Evolutionary conservation across 2,329 filamentous ascomycete species (phyloP).

Genomic region (Penicillium sp.): DNA sequence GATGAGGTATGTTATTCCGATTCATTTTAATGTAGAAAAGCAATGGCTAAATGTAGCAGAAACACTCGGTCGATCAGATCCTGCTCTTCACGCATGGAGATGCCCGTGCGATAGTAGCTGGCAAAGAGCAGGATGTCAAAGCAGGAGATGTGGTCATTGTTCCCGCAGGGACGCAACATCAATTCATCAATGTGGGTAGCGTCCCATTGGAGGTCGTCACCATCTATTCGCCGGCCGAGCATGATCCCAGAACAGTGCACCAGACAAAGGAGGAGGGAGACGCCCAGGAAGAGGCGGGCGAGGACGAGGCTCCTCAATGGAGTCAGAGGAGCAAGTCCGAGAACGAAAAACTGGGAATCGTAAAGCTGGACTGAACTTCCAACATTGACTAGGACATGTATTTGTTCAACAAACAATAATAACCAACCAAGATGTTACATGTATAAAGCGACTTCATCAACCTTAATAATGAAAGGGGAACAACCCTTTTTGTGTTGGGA

Average conservation of each 20-base stretch:
- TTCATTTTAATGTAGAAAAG: neutral
- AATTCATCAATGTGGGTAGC: slow-evolving; percentile 67
- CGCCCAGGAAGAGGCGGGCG: slow-evolving; percentile 64
- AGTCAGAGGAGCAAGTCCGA: slow-evolving; percentile 59
- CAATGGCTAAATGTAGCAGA: slow-evolving; percentile 21
- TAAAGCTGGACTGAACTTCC: slow-evolving; percentile 42
- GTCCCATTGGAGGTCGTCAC: slow-evolving; percentile 66
- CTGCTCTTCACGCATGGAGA: slow-evolving; percentile 67
- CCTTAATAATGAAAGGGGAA: too few species aligned
- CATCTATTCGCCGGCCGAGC: slow-evolving; percentile 67
- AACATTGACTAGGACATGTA: neutral
- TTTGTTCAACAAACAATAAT: neutral
- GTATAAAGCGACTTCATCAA: too few species aligned
- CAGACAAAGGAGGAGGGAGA: slow-evolving; percentile 68
- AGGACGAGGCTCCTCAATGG: slow-evolving; percentile 67
- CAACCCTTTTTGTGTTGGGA: too few species aligned
- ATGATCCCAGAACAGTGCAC: slow-evolving; percentile 64
- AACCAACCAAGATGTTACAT: neutral
- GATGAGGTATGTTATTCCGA: slow-evolving; percentile 57
- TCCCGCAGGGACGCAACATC: slow-evolving; percentile 68
- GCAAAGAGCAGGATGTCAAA: slow-evolving; percentile 61
- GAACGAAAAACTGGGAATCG: slow-evolving; percentile 62
- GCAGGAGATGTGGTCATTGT: slow-evolving; percentile 65
- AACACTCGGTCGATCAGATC: slow-evolving; percentile 67
- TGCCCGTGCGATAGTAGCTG: slow-evolving; percentile 63